Base-by-base conservation (phyloP, 208 protist genomes). In the Trypanosoma theileri region DNA sequence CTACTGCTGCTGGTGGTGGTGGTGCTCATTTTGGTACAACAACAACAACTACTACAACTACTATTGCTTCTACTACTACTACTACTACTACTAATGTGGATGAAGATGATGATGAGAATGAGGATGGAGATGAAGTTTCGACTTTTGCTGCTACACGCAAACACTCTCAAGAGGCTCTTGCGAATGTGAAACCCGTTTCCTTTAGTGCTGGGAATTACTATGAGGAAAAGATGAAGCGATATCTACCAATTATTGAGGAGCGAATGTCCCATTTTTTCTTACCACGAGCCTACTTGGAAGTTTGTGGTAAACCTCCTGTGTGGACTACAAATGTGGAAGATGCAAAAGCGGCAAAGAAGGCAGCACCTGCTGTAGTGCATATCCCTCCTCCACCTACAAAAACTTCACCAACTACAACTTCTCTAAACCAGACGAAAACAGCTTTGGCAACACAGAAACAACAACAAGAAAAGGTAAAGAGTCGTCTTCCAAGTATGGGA, bases 251-350 rank as follows among this genome's bases (percentile, higher is more conserved):
- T 45, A 62, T 92, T 62, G 59, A 91, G 66, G 52, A 84, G 69
- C 59, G 75, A 17, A 82, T 94, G 50, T 56, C 73, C 17, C 89
- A 94, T 69, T 83, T 94, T 60, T 26, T 91, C 50, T 54, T 89
- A 22, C 89, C 89, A 12, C 77, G 89, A 12, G 58, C 64, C 14
- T 94, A 88, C 56, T 65, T 94, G 52, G 71, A 87, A 42, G 73
- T 92, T 16, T 82, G 87, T 28, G 89, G 84, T 9, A 58, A 73
- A 31, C 69, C 75, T 6, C 78, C 82, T 12, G 81, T 84, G 19
- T 69, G 56, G 75, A 78, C 81, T 17, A 69, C 69, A 9, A 62
- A 63, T 22, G 1, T 19, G 9, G 62, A 75, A 53, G 59, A 75
- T 19, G 76, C 73, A 42, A 75, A 76, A 17, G 66, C 68, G 19